A percentile compares a stretch with the other conserved stretches of the same genome.
Evolutionary conservation across 1,139 yeast species (phyloP).

Genomic region (Insectozyma bohioensis): DNA sequence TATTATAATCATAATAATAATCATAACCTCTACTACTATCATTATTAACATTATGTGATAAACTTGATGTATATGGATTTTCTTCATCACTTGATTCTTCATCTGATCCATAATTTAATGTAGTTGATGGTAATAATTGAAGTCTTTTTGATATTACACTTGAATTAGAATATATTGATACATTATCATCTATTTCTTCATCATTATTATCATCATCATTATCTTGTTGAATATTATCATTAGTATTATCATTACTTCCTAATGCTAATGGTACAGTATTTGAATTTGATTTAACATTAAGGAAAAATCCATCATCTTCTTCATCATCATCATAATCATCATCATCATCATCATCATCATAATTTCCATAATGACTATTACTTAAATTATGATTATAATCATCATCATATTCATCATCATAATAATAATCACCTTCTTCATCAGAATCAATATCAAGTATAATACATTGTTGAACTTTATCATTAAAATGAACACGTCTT

Average conservation of each 20-base stretch:
- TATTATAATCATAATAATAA: slow-evolving; percentile 83
- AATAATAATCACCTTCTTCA: slow-evolving; percentile 34
- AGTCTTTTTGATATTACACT: slow-evolving; percentile 56
- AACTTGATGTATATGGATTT: slow-evolving; percentile 55
- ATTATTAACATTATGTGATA: slow-evolving; percentile 74
- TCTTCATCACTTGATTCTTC: slow-evolving; percentile 64
- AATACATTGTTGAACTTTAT: slow-evolving; percentile 89
- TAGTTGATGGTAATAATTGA: slow-evolving; percentile 77
- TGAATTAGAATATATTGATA: slow-evolving; percentile 29
- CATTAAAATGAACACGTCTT: slow-evolving; percentile 86
- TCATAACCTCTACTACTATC: slow-evolving; percentile 69
- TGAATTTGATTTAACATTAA: slow-evolving; percentile 53
- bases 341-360: slow-evolving; percentile 27
- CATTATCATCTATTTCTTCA: slow-evolving; percentile 7
- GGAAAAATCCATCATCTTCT: slow-evolving; percentile 71
- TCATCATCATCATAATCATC: slow-evolving; percentile 52
- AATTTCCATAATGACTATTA: slow-evolving; percentile 16
- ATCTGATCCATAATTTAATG: slow-evolving; percentile 75
- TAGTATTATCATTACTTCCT: slow-evolving; percentile 7
- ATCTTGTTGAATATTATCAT: slow-evolving; percentile 10
- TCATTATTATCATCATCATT: not conserved
- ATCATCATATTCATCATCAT: slow-evolving; percentile 33
- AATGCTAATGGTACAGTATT: slow-evolving; percentile 18
- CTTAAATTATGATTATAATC: slow-evolving; percentile 19
- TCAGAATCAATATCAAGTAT: slow-evolving; percentile 53